phyloP scores from a whole-genome alignment of 495 filamentous ascomycete species.

The Thozetella sp. region DNA sequence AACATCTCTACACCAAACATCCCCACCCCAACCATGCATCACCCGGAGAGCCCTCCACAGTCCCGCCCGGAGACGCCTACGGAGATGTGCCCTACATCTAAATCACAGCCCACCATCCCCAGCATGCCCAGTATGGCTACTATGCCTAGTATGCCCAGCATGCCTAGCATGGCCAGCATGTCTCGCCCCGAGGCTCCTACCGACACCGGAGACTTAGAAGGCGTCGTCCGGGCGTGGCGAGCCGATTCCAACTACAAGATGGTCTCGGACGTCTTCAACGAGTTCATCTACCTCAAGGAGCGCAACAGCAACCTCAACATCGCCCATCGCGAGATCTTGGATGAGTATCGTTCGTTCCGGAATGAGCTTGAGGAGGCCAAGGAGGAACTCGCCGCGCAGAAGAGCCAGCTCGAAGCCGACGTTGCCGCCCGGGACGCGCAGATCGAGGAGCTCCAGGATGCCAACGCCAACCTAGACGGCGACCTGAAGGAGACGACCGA shows the following conservation, averaged over 20 bases:
- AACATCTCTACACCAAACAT: background rate
- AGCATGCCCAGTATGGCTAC: too few species aligned
- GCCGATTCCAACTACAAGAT: conserved; percentile 38
- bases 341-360: conserved; percentile 34
- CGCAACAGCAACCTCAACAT: conserved; percentile 30
- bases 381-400: conserved; percentile 21
- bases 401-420: conserved; percentile 24
- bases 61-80: background rate
- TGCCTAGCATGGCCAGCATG: too few species aligned
- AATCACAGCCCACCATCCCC: too few species aligned
- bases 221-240: conserved; percentile 35
- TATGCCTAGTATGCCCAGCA: too few species aligned
- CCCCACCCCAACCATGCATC: background rate
- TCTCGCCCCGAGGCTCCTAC: conserved; percentile 6
- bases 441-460: conserved; percentile 24
- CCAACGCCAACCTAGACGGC: conserved; percentile 18
- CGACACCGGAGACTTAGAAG: conserved; percentile 30
- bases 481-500: conserved; percentile 24
- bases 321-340: conserved; percentile 30
- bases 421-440: conserved; percentile 27
- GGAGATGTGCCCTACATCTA: too few species aligned
- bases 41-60: background rate
- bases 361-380: conserved; percentile 32
- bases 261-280: conserved; percentile 36
- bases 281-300: conserved; percentile 37